Conservation (phyloP, 495 filamentous ascomycete species). For the Niebla homalea region DNA sequence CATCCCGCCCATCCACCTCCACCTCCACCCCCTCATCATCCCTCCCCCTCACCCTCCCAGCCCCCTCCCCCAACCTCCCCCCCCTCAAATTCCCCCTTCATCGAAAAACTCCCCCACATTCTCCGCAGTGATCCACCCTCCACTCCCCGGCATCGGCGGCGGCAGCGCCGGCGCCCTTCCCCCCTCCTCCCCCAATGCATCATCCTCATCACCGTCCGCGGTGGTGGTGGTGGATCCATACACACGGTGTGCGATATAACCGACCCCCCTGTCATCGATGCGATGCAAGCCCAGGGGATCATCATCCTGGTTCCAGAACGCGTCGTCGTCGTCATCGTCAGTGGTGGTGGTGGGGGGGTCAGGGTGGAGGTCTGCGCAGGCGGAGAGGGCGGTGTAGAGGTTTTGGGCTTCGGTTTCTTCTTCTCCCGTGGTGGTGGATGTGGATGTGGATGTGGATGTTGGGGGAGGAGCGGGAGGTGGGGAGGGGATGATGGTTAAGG, state of each 20-base stretch:
- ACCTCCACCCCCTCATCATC: slow-evolving; percentile 47
- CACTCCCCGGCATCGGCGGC: slow-evolving; percentile 68
- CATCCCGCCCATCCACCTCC: slow-evolving; percentile 31
- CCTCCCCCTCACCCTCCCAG: slow-evolving; percentile 21
- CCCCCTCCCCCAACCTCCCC: slow-evolving; percentile 21
- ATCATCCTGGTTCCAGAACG: slow-evolving; percentile 14
- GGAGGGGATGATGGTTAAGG: slow-evolving; percentile 58
- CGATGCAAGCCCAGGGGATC: no score
- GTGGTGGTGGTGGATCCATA: no score
- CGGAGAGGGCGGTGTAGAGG: slow-evolving; percentile 68
- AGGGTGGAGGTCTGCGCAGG: slow-evolving; percentile 81
- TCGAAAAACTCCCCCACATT: slow-evolving; percentile 76
- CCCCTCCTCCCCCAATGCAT: slow-evolving; percentile 22
- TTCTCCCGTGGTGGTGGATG: neutral
- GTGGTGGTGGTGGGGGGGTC: slow-evolving; percentile 48
- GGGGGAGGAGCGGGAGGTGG: no score
- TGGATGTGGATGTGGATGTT: neutral
- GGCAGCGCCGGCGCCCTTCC: slow-evolving; percentile 43
- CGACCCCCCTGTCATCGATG: neutral
- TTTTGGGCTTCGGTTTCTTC: slow-evolving; percentile 21
- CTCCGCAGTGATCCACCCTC: slow-evolving; percentile 92
- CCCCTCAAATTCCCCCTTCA: slow-evolving; percentile 47
- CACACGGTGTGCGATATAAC: neutral
- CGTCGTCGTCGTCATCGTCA: slow-evolving; percentile 37
- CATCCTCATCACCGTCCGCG: slow-evolving; percentile 18